Conservation (phyloP, 164 flowering plant species). For the Sedum album region DNA sequence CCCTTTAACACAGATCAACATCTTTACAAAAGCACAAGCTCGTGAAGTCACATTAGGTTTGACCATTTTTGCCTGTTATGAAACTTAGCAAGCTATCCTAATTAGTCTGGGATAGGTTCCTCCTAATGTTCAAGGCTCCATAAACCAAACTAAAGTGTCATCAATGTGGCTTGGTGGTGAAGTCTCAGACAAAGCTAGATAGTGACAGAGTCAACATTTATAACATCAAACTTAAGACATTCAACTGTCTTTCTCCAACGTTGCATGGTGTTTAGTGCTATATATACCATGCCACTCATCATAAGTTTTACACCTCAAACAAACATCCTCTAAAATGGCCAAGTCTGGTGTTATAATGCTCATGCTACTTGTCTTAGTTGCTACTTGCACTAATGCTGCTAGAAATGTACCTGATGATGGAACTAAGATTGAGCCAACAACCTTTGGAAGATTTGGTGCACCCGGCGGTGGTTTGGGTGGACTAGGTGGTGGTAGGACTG, state of each 20-base stretch:
- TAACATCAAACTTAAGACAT: not conserved
- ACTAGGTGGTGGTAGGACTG: not conserved
- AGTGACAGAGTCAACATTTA: no score
- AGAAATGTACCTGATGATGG: not conserved
- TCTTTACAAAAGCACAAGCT: not conserved
- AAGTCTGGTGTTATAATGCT: not conserved
- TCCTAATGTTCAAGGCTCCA: not conserved
- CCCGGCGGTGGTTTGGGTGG: not conserved
- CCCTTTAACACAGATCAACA: not conserved
- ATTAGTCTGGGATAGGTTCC: not conserved
- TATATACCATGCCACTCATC: not conserved
- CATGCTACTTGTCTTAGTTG: not conserved
- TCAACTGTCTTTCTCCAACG: not conserved
- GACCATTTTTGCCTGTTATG: no score
- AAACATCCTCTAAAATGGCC: not conserved
- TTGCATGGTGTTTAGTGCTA: not conserved
- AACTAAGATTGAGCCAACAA: not conserved
- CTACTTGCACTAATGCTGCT: not conserved
- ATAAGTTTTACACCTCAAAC: not conserved
- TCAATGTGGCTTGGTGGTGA: not conserved
- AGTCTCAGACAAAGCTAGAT: not conserved
- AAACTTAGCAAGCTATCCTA: not conserved
- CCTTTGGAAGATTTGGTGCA: not conserved
- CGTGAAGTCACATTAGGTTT: not conserved
- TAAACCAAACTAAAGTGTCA: not conserved